Evolutionary conservation across 805 yeast genomes (phyloP), one percentile per base, ranked within the genome.

Genomic region (Candida nemodendra): DNA sequence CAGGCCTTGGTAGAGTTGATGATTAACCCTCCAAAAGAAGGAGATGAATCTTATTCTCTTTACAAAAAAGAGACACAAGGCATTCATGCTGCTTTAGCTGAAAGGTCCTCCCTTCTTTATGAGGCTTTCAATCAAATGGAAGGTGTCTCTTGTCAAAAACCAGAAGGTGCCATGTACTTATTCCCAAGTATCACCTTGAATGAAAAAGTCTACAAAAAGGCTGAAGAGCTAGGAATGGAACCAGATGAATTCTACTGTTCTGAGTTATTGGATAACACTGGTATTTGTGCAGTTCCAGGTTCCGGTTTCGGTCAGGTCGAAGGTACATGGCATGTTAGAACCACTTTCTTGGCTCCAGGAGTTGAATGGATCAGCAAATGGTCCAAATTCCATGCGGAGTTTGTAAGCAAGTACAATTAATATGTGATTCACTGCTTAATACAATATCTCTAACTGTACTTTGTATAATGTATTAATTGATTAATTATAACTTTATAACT

Each of bases 271-370:
- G 91, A 91, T 48, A 62, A 67, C 32, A 89, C 99, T 5, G 99
- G 99, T 51, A 88, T 93, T 44, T 93, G 99, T 65, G 87, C 95
- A 30, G 95, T 93, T 45, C 98, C 99, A 21, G 99, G 99, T 27
- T 79, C 88, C 23, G 99, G 99, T 0, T 93, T 93, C 54, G 97
- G 98, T 22, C 99, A 93, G 66, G 83, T 72, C 32, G 81, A 80
- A 32, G 95, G 88, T 15, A 89, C 97, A 4, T 84, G 73, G 67
- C 99, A 93, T 59, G 74, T 93, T 53, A 81, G 99, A 72, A 93
- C 99, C 1, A 93, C 99, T 0, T 93, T 93, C 69, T 72, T 93
- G 56, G 95, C 99, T 11, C 97, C 98, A 12, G 98, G 97, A 29
- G 73, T 77, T 18, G 91, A 87, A 52, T 88, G 96, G 88, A 86